These are phyloP conservation scores for Fusarium sterilihyphosum DNA, from an alignment of 2,329 filamentous ascomycete species.

Conservation along the genomic window DNA sequence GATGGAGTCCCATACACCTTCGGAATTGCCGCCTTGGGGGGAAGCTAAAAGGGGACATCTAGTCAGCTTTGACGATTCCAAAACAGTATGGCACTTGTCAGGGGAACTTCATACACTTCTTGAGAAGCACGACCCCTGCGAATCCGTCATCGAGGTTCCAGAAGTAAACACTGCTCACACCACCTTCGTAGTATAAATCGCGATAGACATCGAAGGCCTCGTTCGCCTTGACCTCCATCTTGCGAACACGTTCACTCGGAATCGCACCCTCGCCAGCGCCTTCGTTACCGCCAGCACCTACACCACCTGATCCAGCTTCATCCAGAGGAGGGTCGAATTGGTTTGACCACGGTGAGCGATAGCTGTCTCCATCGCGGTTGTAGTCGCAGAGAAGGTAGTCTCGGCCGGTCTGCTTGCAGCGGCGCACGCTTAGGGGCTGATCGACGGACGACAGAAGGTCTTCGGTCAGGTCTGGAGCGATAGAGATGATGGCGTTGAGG, in stretches of 20 bases:
- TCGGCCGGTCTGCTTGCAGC: conserved; percentile 87
- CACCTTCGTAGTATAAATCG: conserved; percentile 96
- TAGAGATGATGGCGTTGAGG: conserved; percentile 86
- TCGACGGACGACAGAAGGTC: conserved; percentile 98
- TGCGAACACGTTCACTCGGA: conserved; percentile 88
- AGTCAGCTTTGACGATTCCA: conserved; percentile 14
- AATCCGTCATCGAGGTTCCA: conserved; percentile 99
- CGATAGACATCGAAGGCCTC: conserved; percentile 97
- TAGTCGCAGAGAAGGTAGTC: conserved; percentile 99
- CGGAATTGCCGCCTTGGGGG: conserved; percentile 70
- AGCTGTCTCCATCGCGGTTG: conserved; percentile 98
- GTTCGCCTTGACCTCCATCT: conserved; percentile 94
- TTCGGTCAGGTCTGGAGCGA: conserved; percentile 93
- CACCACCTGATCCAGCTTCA: conserved; percentile 64
- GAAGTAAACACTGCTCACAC: conserved; percentile 95
- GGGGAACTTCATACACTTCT: conserved; percentile 75
- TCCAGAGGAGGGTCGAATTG: conserved; percentile 94
- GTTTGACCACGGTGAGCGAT: conserved; percentile 98
- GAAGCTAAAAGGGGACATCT: conserved; percentile 60
- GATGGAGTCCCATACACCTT: conserved; percentile 96
- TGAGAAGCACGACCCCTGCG: conserved; percentile 92
- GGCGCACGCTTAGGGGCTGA: conserved; percentile 87
- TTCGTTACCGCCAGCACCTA: conserved; percentile 64
- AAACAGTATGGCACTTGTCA: not conserved
- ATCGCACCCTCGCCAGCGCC: conserved; percentile 81